phyloP scores from a whole-genome alignment of 257 asterid genomes.

The Salvia rosmarinus region DNA sequence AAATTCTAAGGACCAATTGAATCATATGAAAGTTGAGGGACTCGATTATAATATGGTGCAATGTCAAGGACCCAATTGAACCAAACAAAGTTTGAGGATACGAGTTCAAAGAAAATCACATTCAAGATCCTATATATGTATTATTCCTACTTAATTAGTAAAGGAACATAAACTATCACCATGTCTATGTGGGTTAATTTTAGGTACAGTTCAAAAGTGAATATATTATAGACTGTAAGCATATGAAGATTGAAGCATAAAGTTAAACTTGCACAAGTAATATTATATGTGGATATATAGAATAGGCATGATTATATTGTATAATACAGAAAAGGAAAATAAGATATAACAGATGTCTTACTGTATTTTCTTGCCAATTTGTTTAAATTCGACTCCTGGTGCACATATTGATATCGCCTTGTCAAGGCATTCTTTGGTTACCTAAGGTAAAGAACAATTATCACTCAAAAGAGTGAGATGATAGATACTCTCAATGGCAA shows the following conservation, averaged over 20 bases:
- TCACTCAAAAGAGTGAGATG: constrained; percentile 17
- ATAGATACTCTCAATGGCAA: constrained; percentile 5
- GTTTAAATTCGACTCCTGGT: constrained; percentile 80
- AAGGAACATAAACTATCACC: constrained; percentile 18
- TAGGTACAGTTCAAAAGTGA: background rate
- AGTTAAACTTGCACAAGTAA: background rate
- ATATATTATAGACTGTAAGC: background rate
- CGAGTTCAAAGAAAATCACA: background rate
- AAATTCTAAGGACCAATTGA: background rate
- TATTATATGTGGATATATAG: background rate
- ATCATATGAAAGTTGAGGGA: background rate
- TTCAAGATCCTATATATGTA: background rate
- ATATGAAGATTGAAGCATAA: background rate
- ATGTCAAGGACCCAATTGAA: background rate
- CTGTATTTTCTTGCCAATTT: constrained; percentile 90
- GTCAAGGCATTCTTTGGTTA: constrained; percentile 83
- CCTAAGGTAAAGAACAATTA: constrained; percentile 49
- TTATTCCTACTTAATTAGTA: background rate
- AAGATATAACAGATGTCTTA: constrained; percentile 48
- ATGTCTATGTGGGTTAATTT: background rate
- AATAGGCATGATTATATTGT: background rate
- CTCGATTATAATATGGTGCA: background rate
- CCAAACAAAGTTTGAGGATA: constrained; percentile 2
- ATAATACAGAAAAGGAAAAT: constrained; percentile 12
- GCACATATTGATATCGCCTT: constrained; percentile 89